Conservation (phyloP, 139 green algal genomes). For the Chlamydomonas applanata region DNA sequence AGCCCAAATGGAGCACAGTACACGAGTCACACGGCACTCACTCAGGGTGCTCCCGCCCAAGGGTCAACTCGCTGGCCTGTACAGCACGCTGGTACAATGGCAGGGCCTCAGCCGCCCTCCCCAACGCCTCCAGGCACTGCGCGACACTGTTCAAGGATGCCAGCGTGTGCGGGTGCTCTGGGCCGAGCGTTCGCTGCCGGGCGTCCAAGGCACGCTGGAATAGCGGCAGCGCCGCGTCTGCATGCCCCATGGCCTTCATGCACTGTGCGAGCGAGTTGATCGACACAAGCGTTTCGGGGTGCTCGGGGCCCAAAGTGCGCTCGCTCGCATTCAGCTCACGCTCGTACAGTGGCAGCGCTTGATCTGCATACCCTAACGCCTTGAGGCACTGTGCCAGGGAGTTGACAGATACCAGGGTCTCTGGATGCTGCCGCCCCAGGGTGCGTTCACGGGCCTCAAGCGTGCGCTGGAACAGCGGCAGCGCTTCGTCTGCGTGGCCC, state of each 20-base stretch:
- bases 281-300: slow-evolving; percentile 14
- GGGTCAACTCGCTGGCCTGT: background rate
- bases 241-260: background rate
- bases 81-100: too few species aligned
- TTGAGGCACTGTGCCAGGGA: slow-evolving; percentile 16
- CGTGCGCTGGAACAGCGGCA: slow-evolving; percentile 2
- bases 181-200: slow-evolving; percentile 6
- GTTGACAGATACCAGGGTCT: slow-evolving; percentile 8
- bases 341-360: slow-evolving; percentile 15
- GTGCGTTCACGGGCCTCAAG: slow-evolving; percentile 5
- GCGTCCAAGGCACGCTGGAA: background rate
- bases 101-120: too few species aligned
- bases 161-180: slow-evolving; percentile 9
- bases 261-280: slow-evolving; percentile 13
- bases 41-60: slow-evolving; percentile 16
- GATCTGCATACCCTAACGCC: background rate
- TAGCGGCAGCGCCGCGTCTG: slow-evolving; percentile 10
- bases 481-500: background rate
- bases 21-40: too few species aligned
- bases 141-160: background rate
- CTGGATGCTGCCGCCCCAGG: slow-evolving; percentile 13
- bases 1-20: too few species aligned
- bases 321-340: background rate
- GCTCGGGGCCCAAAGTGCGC: slow-evolving; percentile 11
- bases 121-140: too few species aligned